Evolutionary conservation across 345 rosid species (phyloP).

Genomic region (Moricandia arvensis): DNA sequence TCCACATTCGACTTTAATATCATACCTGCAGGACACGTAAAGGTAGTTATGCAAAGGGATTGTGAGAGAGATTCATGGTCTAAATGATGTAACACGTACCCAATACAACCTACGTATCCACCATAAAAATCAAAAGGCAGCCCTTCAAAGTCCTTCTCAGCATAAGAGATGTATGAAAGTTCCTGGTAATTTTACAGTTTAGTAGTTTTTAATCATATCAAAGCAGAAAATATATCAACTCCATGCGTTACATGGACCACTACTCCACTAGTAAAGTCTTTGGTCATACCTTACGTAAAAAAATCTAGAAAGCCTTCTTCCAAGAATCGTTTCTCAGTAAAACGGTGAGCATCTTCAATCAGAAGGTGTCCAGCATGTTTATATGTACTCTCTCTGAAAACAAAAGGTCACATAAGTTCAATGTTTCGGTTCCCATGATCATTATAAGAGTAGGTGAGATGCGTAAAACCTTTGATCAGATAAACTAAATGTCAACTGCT

Average conservation of each 20-base stretch:
- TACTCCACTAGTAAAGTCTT: not conserved
- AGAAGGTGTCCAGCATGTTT: constrained; percentile 57
- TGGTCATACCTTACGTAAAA: constrained; percentile 55
- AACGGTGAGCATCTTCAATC: constrained; percentile 60
- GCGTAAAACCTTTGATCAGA: constrained; percentile 56
- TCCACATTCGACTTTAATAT: constrained; percentile 93
- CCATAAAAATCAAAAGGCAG: constrained; percentile 89
- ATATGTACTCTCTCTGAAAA: constrained; percentile 40
- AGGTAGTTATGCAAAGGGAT: not conserved
- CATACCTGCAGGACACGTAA: constrained; percentile 54
- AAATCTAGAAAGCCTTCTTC: constrained; percentile 73
- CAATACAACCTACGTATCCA: constrained; percentile 91
- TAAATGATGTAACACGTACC: constrained; percentile 46
- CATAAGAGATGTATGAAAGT: constrained; percentile 59
- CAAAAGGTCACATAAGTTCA: too few species aligned
- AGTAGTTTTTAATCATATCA: not conserved
- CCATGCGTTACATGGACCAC: not conserved
- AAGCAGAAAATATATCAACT: not conserved
- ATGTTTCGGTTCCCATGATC: too few species aligned
- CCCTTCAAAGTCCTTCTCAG: constrained; percentile 71
- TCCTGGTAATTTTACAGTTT: constrained; percentile 51
- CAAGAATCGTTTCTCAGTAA: constrained; percentile 44
- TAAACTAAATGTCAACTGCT: constrained; percentile 77
- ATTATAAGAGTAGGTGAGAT: not conserved
- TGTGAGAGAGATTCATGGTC: not conserved